A percentile compares a stretch with the other conserved stretches of the same genome.
These are phyloP conservation scores for Microsporum canis DNA, from an alignment of 2,329 filamentous ascomycete genomes.

Conservation along the genomic window DNA sequence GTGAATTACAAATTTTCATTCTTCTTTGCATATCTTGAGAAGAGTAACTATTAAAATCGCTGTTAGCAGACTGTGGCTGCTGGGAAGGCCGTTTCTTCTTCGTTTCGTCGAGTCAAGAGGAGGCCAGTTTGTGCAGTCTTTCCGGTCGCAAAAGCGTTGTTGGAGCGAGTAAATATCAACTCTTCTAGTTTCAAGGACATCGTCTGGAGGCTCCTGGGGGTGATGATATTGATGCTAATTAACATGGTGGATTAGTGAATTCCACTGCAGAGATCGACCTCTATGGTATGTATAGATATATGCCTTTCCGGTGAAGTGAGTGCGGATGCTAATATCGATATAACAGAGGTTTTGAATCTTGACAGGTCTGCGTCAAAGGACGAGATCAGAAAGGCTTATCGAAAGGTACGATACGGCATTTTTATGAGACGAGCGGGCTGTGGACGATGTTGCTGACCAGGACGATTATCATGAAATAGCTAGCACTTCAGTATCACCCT, in stretches of 20 bases:
- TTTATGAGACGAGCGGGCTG: too few species aligned
- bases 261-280: constrained; percentile 43
- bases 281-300: constrained; percentile 40
- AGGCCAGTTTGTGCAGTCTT: not conserved
- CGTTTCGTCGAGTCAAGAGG: not conserved
- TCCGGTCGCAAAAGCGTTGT: not conserved
- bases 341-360: constrained; percentile 65
- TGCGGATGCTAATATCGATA: not conserved
- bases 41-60: not conserved
- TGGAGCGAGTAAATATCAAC: not conserved
- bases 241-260: constrained; percentile 22
- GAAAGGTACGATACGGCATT: constrained; percentile 54
- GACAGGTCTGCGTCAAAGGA: constrained; percentile 58
- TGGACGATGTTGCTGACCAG: not conserved
- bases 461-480: constrained; percentile 40
- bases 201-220: too few species aligned
- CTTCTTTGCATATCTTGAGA: not conserved
- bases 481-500: constrained; percentile 78
- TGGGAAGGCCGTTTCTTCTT: not conserved
- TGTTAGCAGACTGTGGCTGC: not conserved
- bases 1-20: constrained; percentile 2
- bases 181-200: too few species aligned
- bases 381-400: constrained; percentile 91
- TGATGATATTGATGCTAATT: not conserved
- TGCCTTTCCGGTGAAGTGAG: not conserved